These are phyloP conservation scores for Centaurea solstitialis DNA, from an alignment of 129 eudicot species.

Conservation along the genomic window DNA sequence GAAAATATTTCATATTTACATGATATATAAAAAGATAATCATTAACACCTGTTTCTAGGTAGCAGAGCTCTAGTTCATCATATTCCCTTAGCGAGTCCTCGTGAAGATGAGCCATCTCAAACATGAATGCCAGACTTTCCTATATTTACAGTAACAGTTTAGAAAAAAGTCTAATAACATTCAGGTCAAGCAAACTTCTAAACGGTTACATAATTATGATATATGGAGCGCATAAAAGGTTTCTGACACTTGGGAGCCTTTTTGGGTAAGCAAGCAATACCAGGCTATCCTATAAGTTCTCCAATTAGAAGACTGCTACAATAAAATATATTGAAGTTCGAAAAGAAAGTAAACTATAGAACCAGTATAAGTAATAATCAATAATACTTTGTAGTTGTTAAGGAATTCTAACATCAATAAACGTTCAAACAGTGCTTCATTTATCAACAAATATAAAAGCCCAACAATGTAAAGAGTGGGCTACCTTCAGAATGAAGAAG, in stretches of 20 bases:
- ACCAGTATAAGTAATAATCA: not conserved
- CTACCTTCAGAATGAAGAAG: constrained; percentile 91
- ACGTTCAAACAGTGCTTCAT: constrained; percentile 8
- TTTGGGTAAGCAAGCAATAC: not conserved
- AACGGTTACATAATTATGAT: not conserved
- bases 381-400: constrained; percentile 7
- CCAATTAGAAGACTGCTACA: not conserved
- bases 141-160: constrained; percentile 23
- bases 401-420: constrained; percentile 11
- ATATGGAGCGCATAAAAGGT: not conserved
- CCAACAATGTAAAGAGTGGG: not conserved
- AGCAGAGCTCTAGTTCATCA: constrained; percentile 98
- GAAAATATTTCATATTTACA: not conserved
- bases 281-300: not conserved
- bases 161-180: not conserved
- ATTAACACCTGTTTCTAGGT: constrained; percentile 86
- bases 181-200: constrained; percentile 17
- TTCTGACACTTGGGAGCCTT: not conserved
- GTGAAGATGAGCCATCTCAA: constrained; percentile 97
- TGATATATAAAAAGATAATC: constrained; percentile 6
- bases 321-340: not conserved
- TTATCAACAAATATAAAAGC: not conserved
- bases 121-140: constrained; percentile 99
- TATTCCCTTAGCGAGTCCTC: constrained; percentile 98
- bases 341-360: not conserved